Evolutionary conservation across 805 yeast genomes (phyloP), one percentile per base, ranked within the genome.

Genomic region (Torulaspora maleeae): DNA sequence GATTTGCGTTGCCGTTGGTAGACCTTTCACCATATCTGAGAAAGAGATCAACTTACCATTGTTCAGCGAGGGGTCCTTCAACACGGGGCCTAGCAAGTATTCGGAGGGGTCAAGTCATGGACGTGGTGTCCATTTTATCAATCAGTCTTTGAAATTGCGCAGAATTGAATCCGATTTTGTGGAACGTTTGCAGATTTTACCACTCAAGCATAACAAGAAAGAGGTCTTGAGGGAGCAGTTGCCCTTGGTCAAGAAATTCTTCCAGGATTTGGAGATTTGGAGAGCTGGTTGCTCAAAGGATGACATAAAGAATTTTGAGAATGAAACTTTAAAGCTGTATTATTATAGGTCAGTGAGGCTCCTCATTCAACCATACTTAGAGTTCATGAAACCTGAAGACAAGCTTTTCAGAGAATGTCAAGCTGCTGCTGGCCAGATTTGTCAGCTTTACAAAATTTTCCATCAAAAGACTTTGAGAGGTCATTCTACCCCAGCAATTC

Each of bases 391-490:
- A 47, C 85, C 86, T 4, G 77, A 75, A 54, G 81, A 79, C 58
- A 68, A 76, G 38, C 63, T 81, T 25, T 80, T 81, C 58, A 70
- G 74, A 42, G 84, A 80, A 60, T 81, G 86, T 59, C 86, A 80
- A 56, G 82, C 82, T 2, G 85, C 84, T 19, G 84, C 86, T 1
- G 86, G 86, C 22, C 83, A 79, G 58, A 77, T 81, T 32, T 80
- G 86, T 56, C 83, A 78, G 52, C 67, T 80, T 20, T 78, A 79
- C 58, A 78, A 80, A 51, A 79, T 76, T 11, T 80, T 78, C 58
- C 83, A 79, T 60, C 80, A 79, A 55, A 77, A 75, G 53, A 78
- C 84, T 0, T 77, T 76, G 1, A 68, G 70, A 43, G 86, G 86
- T 3, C 83, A 79, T 56, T 78, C 85, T 0, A 79, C 82, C 0